Base-by-base conservation (phyloP, 306 rosid species). In the Sindora glabra region DNA sequence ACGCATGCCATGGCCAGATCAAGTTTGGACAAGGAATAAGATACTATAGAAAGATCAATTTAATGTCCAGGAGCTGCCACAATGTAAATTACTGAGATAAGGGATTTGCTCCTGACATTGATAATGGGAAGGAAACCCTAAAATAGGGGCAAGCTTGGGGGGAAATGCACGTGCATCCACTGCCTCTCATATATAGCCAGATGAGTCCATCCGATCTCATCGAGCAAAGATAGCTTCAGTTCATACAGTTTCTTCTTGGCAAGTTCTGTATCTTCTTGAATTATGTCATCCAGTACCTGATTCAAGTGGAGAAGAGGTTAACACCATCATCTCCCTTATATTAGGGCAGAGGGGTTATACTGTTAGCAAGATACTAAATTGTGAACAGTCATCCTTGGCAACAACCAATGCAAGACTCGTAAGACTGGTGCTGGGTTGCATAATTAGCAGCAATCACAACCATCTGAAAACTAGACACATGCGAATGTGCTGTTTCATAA, bases 161-260 rank as follows among this genome's bases (percentile, higher is more conserved):
- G 98, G 66, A 92, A 92, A 53, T 95, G 95, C 41, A 88, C 94
- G 27, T 81, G 77, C 92, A 88, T 81, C 98, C 98, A 92, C 55
- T 86, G 82, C 53, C 73, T 78, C 77, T 88, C 98, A 32, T 86
- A 84, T 46, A 75, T 56, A 41, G 76, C 86, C 77, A 81, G 64
- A 74, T 92, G 86, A 51, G 67, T 56, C 98, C 98, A 92, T 16
- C 90, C 94, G 6, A 88, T 83, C 68, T 86, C 94, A 62, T 88
- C 85, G 14, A 92, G 87, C 77, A 92, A 67, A 40, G 83, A 77
- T 40, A 92, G 81, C 74, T 86, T 92, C 48, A 88, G 69, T 27
- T 88, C 98, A 36, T 81, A 92, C 25, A 81, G 65, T 69, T 89
- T 86, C 85, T 83, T 91, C 84, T 92, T 92, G 21, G 95, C 79